Evolutionary conservation across 2,329 filamentous ascomycete species (phyloP).

Genomic region (Pseudogymnoascus sp.): DNA sequence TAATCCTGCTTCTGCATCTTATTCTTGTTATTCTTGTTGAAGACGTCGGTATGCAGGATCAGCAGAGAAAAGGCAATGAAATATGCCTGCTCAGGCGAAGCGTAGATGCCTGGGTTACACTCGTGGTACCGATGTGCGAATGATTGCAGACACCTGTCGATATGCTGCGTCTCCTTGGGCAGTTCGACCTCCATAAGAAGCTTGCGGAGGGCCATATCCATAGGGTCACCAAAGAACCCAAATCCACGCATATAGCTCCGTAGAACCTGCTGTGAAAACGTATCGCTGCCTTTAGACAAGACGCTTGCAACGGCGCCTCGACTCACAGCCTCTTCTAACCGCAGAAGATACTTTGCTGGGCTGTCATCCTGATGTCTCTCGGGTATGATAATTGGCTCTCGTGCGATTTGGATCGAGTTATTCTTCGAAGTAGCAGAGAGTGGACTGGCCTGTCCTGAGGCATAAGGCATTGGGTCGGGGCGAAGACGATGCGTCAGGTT

Average conservation of each 20-base stretch:
- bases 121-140: slow-evolving; percentile 97
- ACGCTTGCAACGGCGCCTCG: slow-evolving; percentile 77
- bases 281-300: slow-evolving; percentile 76
- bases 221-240: slow-evolving; percentile 89
- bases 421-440: slow-evolving; percentile 65
- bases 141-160: slow-evolving; percentile 85
- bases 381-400: slow-evolving; percentile 64
- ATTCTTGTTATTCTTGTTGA: slow-evolving; percentile 99
- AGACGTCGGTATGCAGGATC: slow-evolving; percentile 96
- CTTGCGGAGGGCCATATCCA: slow-evolving; percentile 96
- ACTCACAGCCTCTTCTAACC: slow-evolving; percentile 71
- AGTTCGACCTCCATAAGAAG: slow-evolving; percentile 93
- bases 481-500: slow-evolving; percentile 66
- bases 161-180: slow-evolving; percentile 95
- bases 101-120: slow-evolving; percentile 94
- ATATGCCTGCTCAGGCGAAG: slow-evolving; percentile 87
- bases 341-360: slow-evolving; percentile 77
- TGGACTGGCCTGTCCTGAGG: slow-evolving; percentile 63
- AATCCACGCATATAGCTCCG: slow-evolving; percentile 95
- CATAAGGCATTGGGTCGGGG: slow-evolving; percentile 71
- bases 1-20: slow-evolving; percentile 98
- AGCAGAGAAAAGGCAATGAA: slow-evolving; percentile 95
- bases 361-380: slow-evolving; percentile 81
- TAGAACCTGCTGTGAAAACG: slow-evolving; percentile 74
- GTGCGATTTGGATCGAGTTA: slow-evolving; percentile 70